Evolutionary conservation across 495 filamentous ascomycete genomes (phyloP).

Genomic region (Talaromyces liani): DNA sequence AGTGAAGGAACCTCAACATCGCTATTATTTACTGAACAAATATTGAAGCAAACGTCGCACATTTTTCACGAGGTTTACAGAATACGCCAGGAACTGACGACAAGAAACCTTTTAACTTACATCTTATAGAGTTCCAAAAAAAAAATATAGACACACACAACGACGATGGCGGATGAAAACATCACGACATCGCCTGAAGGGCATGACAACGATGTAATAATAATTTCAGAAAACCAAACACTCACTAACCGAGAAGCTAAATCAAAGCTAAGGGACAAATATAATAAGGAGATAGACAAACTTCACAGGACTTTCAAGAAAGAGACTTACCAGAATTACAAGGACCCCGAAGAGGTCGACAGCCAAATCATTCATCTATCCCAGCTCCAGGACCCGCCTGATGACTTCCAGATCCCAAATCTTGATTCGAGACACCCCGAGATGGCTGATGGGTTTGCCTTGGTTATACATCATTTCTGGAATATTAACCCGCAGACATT

Average conservation of each 20-base stretch:
- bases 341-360: constrained; percentile 9
- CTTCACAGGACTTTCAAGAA: not conserved
- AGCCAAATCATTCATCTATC: constrained; percentile 12
- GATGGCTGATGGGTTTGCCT: not conserved
- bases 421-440: not conserved
- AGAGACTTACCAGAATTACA: not conserved
- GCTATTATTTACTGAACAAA: not conserved
- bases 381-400: constrained; percentile 20
- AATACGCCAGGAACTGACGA: not conserved
- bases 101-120: not conserved
- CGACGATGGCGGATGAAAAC: not conserved
- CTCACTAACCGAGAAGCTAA: not conserved
- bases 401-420: constrained; percentile 10
- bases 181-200: not conserved
- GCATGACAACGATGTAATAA: not conserved
- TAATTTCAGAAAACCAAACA: not conserved
- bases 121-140: not conserved
- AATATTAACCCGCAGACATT: constrained; percentile 18
- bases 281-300: not conserved
- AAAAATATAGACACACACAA: not conserved
- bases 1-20: not conserved
- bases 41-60: not conserved
- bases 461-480: constrained; percentile 23
- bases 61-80: not conserved
- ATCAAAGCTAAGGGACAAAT: not conserved